Base-by-base conservation (phyloP, 129 eudicot species). In the Saussurea involucrata region DNA sequence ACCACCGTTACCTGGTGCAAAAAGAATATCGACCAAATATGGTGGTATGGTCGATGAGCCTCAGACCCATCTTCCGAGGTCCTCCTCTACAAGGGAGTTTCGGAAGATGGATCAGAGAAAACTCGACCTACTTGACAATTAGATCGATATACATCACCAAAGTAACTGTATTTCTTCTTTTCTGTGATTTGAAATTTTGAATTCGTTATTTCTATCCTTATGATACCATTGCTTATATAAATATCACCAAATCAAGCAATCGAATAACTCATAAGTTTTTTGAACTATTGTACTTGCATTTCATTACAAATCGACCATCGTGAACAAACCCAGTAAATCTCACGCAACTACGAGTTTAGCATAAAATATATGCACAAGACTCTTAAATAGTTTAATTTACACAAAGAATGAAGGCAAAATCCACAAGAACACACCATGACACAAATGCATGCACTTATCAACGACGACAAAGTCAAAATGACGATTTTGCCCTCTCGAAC, bases 81-180 rank as follows among this genome's bases (percentile, higher is more conserved):
- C 91, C 8, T 75, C 74, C 8, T 87, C 91, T 25, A 74, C 84
- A 8, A 81, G 88, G 82, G 91, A 87, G 11, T 82, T 69, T 25
- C 18, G 86, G 57, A 72, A 63, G 27, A 31, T 33, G 37, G 88
- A 75, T 18, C 65, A 63, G 42, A 66, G 73, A 31, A 84, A 71
- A 28, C 78, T 63, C 24, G 28, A 53, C 27, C 57, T 76, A 69
- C 42, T 77, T 28, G 78, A 74, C 21, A 77, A 44, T 67, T 63
- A 44, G 72, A 81, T 70, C 65, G 77, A 82, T 74, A 5, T 53
- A 53, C 61, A 53, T 17, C 61, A 27, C 29, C 29, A 27, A 27
- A 3, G 29, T 27, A 1, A 27, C 3, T 4, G 5, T 17, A 53
- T 40, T 10, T 11, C 49, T 40, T 40, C 10, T 40, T 40, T 40